Evolutionary conservation across 179 eudicot genomes (phyloP).

Genomic region (Beta corolliflora): DNA sequence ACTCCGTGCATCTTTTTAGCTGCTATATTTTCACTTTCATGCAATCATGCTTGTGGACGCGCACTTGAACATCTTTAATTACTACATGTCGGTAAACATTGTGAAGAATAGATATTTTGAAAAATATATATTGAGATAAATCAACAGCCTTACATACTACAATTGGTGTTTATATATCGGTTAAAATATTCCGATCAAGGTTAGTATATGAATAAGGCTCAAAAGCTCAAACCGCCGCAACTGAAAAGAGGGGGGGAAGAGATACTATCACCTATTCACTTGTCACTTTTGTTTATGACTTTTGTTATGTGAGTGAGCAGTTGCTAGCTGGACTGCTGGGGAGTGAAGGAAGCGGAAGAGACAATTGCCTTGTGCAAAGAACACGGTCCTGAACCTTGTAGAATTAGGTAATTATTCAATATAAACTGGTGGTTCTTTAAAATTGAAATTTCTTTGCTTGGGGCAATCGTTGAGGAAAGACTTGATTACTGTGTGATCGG

Average conservation of each 20-base stretch:
- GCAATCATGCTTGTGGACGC: too few relatives aligned
- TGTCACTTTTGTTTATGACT: neutral
- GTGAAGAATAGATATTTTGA: too few relatives aligned
- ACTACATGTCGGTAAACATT: too few relatives aligned
- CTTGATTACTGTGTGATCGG: constrained; percentile 75
- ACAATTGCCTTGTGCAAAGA: constrained; percentile 99
- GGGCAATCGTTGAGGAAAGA: constrained; percentile 94
- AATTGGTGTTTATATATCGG: too few relatives aligned
- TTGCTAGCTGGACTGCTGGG: constrained; percentile 79
- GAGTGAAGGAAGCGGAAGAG: constrained; percentile 96
- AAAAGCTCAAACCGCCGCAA: neutral
- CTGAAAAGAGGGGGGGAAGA: neutral
- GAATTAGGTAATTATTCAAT: too few relatives aligned
- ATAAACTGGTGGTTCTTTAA: neutral
- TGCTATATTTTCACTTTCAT: neutral
- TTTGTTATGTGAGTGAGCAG: constrained; percentile 37
- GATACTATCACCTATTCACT: too few relatives aligned
- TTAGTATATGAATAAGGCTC: too few relatives aligned
- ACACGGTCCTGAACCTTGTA: constrained; percentile 30
- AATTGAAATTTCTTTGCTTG: constrained; percentile 43
- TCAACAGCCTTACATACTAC: too few relatives aligned
- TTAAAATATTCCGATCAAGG: too few relatives aligned
- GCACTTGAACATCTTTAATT: too few relatives aligned
- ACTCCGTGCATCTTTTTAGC: neutral
- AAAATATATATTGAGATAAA: too few relatives aligned